Evolutionary conservation across 2,329 filamentous ascomycete genomes (phyloP).

Genomic region (Tolypocladium capitatum): DNA sequence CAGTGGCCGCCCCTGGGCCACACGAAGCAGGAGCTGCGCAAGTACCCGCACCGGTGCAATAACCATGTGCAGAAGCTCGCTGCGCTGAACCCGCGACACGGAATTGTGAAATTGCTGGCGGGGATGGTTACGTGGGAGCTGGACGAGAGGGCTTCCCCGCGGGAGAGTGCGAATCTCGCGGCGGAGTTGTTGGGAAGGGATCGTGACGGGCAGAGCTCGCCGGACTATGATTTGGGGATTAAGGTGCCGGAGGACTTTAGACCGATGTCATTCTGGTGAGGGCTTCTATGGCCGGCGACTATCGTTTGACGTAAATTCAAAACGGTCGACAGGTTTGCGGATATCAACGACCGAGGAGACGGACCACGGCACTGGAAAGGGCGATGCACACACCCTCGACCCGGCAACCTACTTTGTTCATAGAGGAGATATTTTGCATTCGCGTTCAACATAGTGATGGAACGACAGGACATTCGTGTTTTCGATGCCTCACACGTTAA

Average conservation of each 20-base stretch:
- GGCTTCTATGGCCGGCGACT: background rate
- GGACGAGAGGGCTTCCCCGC: slow-evolving; percentile 8
- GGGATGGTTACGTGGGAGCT: slow-evolving; percentile 10
- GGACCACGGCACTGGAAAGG: background rate
- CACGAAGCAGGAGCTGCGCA: slow-evolving; percentile 5
- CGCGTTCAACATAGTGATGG: background rate
- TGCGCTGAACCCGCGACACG: slow-evolving; percentile 12
- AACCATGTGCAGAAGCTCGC: slow-evolving; percentile 11
- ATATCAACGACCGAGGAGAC: background rate
- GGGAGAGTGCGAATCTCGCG: slow-evolving; percentile 7
- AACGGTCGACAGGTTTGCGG: background rate
- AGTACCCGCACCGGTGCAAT: slow-evolving; percentile 12
- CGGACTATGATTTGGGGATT: slow-evolving; percentile 6
- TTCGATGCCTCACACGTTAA: background rate
- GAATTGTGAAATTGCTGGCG: slow-evolving; percentile 9
- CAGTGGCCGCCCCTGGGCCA: slow-evolving; percentile 12
- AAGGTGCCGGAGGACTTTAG: slow-evolving; percentile 11
- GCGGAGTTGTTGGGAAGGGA: slow-evolving; percentile 3
- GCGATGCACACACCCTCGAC: no score
- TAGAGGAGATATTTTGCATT: background rate
- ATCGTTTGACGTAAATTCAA: background rate
- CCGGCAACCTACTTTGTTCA: no score
- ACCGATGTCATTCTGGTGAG: slow-evolving; percentile 16
- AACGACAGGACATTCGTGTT: background rate
- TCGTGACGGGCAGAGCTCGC: background rate